Conservation (phyloP, 1,284 basidiomycete species). For the Golubevia sp. region DNA sequence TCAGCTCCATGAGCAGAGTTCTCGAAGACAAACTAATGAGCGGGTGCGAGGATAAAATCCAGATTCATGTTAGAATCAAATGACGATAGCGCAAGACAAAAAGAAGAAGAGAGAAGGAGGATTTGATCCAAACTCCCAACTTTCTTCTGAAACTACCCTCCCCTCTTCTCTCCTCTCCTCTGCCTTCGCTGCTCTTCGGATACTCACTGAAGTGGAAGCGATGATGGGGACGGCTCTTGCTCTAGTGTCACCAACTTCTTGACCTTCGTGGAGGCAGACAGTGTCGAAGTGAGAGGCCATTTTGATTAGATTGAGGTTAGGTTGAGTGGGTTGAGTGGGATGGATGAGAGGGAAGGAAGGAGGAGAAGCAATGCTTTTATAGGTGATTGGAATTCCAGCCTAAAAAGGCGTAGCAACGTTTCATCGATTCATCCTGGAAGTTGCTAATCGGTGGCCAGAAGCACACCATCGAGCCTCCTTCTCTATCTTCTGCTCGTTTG, state of each 20-base stretch:
- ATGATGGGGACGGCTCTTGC: background rate
- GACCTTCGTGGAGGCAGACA: background rate
- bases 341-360: background rate
- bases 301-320: background rate
- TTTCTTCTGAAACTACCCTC: background rate
- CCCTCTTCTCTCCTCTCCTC: background rate
- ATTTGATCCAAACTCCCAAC: background rate
- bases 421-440: too few relatives aligned
- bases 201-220: background rate
- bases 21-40: too few relatives aligned
- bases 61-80: too few relatives aligned
- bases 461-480: too few relatives aligned
- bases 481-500: too few relatives aligned
- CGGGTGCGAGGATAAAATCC: too few relatives aligned
- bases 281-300: slow-evolving; percentile 3
- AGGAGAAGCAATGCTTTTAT: too few relatives aligned
- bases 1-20: slow-evolving; percentile 73
- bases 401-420: too few relatives aligned
- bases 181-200: background rate
- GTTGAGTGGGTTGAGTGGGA: background rate
- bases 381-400: too few relatives aligned
- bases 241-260: background rate
- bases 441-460: too few relatives aligned
- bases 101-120: background rate
- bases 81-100: background rate